Evolutionary conservation across 2,329 filamentous ascomycete species (phyloP), one percentile per base, ranked within the genome.

Genomic region (Thielaviopsis punctulata): DNA sequence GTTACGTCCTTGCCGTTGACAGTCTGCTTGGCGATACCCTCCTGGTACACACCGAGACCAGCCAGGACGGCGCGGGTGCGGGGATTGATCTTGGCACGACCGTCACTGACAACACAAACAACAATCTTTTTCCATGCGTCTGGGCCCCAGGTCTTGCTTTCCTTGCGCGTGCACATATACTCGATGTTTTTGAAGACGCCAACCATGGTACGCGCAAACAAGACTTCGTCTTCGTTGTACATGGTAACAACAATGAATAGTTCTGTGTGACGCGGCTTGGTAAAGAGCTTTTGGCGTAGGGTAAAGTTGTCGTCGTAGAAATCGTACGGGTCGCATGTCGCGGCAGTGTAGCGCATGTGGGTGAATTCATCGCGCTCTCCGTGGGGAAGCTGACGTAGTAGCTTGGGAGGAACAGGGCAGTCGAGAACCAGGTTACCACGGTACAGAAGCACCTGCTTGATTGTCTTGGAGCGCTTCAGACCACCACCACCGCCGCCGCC

Each of bases 41-140:
- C 86, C 66, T 98, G 92, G 66, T 98, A 98, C 51, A 95, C 88
- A 56, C 92, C 92, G 80, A 98, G 92, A 27, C 92, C 92, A 10
- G 93, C 92, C 56, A 98, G 70, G 6, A 88, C 92, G 64, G 98
- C 93, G 1, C 98, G 76, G 0, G 92, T 96, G 53, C 92, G 77
- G 12, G 88, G 87, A 63, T 98, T 87, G 27, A 98, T 90, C 67
- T 71, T 88, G 58, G 85, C 81, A 61, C 93, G 84, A 22, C 92
- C 92, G 64, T 98, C 92, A 1, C 87, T 89, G 54, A 98, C 89
- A 62, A 98, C 85, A 63, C 88, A 95, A 0, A 98, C 90, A 0
- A 98, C 92, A 62, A 98, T 95, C 72, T 98, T 98, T 68, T 98
- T 87, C 92, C 92, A 98, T 3, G 92, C 92, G 51, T 86, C 80